These are phyloP conservation scores for Breynia disticha DNA, from an alignment of 441 rosid genomes.

Conservation along the genomic window DNA sequence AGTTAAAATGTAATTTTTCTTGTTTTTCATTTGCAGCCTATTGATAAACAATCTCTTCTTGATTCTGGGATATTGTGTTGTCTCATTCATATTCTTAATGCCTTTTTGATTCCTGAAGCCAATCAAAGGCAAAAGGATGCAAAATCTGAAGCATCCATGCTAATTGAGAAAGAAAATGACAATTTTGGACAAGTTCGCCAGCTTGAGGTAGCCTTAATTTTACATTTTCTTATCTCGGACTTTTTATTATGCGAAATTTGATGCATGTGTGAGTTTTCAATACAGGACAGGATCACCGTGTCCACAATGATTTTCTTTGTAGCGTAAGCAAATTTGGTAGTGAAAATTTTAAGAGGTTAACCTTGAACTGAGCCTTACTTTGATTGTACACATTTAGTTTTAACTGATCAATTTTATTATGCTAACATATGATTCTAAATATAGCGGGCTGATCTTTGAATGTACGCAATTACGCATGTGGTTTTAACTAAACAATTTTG, in stretches of 20 bases:
- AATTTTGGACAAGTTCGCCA: constrained; percentile 40
- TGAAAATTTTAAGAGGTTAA: no score
- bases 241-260: neutral
- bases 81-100: constrained; percentile 74
- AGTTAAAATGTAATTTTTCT: neutral
- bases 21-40: constrained; percentile 60
- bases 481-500: no score
- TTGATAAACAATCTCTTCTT: constrained; percentile 90
- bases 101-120: constrained; percentile 54
- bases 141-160: constrained; percentile 26
- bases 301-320: neutral
- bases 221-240: neutral
- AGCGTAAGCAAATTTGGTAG: neutral
- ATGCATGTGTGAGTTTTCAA: no score
- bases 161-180: constrained; percentile 35
- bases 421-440: no score
- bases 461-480: no score
- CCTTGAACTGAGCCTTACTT: no score
- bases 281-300: no score
- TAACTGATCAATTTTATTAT: no score
- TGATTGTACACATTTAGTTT: no score
- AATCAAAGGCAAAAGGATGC: constrained; percentile 25
- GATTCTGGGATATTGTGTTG: constrained; percentile 99
- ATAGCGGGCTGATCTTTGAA: no score
- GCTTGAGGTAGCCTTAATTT: constrained; percentile 61